These are phyloP conservation scores for Acanthamoeba sp. DNA, from an alignment of 208 protist genomes.

Conservation along the genomic window DNA sequence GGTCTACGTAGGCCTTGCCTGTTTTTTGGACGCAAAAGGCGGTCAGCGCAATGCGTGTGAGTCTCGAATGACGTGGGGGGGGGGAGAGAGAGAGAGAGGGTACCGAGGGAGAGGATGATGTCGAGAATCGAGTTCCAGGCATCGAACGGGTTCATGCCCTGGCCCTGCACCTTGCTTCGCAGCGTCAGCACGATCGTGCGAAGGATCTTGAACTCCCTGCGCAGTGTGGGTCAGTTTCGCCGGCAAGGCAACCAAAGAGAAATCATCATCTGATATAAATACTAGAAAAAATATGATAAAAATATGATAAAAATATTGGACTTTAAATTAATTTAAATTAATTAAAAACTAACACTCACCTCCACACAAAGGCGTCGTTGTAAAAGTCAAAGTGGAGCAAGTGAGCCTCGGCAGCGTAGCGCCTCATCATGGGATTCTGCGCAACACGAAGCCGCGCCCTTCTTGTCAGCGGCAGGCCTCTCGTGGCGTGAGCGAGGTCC, in stretches of 20 bases:
- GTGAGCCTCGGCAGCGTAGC: conserved; percentile 27
- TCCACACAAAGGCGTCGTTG: conserved; percentile 23
- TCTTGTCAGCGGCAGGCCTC: background rate
- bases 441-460: background rate
- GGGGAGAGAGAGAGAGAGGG: background rate
- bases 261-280: too few relatives aligned
- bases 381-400: conserved; percentile 60
- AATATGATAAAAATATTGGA: too few relatives aligned
- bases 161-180: background rate
- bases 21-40: background rate
- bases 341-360: background rate
- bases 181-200: conserved; percentile 34
- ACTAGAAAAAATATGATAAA: too few relatives aligned
- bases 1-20: conserved; percentile 66
- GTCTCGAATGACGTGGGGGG: background rate
- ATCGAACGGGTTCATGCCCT: conserved; percentile 54
- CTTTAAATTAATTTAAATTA: too few relatives aligned
- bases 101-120: conserved; percentile 21
- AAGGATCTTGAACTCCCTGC: conserved; percentile 49
- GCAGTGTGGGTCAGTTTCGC: background rate
- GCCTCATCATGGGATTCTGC: conserved; percentile 22
- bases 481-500: too few relatives aligned
- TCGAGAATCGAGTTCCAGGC: conserved; percentile 65
- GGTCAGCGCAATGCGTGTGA: background rate
- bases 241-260: too few relatives aligned